A percentile compares a stretch with the other conserved stretches of the same genome.
Evolutionary conservation across 345 rosid genomes (phyloP).

Genomic region (Linum lewisii): DNA sequence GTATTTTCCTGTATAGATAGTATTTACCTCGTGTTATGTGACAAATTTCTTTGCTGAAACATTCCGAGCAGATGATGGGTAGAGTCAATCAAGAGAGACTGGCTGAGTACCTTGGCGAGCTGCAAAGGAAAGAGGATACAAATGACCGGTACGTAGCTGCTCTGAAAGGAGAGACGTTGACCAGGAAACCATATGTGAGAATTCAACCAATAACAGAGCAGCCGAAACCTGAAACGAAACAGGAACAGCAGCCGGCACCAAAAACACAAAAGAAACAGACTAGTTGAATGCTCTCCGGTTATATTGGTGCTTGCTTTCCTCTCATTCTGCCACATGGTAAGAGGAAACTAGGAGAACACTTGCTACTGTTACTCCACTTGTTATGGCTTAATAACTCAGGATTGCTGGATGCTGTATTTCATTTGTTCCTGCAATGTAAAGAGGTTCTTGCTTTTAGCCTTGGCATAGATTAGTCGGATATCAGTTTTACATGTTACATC

Average conservation of each 20-base stretch:
- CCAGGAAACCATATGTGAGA: slow-evolving; percentile 52
- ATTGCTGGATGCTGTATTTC: background rate
- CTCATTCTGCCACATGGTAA: too few relatives aligned
- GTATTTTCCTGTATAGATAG: background rate
- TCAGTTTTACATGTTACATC: too few relatives aligned
- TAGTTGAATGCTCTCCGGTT: background rate
- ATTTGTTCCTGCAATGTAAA: background rate
- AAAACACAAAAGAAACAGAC: background rate
- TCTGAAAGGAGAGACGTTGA: slow-evolving; percentile 73
- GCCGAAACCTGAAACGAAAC: background rate
- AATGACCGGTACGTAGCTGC: slow-evolving; percentile 92
- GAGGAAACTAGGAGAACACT: background rate
- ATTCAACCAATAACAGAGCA: slow-evolving; percentile 3
- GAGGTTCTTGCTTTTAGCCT: background rate
- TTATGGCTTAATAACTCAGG: background rate
- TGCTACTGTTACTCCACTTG: background rate
- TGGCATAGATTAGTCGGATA: too few relatives aligned
- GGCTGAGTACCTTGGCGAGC: slow-evolving; percentile 84
- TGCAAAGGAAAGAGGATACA: slow-evolving; percentile 81
- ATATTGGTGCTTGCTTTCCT: background rate
- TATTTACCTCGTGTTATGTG: background rate
- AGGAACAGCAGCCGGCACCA: background rate
- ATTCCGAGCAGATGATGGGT: slow-evolving; percentile 71
- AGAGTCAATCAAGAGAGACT: slow-evolving; percentile 77
- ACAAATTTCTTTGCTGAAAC: slow-evolving; percentile 9